Conservation (phyloP, 2,329 filamentous ascomycete species). For the Colletotrichum gigasporum region DNA sequence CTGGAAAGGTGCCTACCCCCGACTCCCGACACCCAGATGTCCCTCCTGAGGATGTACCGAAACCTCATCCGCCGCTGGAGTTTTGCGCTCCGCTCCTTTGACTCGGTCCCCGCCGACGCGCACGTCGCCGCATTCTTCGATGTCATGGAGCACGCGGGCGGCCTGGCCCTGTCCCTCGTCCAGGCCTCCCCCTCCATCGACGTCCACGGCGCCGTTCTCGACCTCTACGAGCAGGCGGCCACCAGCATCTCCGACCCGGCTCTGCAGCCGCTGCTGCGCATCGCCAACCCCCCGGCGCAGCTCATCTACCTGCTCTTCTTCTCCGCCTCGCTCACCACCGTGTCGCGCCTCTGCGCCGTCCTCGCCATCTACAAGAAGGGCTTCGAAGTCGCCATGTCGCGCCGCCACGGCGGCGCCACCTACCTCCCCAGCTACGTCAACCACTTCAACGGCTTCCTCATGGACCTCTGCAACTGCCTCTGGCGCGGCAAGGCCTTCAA, state of each 20-base stretch:
- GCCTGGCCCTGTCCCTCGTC: constrained; percentile 66
- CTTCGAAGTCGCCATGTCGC: constrained; percentile 71
- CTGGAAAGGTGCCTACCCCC: constrained; percentile 51
- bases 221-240: constrained; percentile 74
- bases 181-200: constrained; percentile 58
- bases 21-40: constrained; percentile 59
- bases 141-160: constrained; percentile 60
- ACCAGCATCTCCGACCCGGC: constrained; percentile 62
- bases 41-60: constrained; percentile 74
- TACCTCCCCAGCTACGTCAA: constrained; percentile 71
- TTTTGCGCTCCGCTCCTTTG: constrained; percentile 51
- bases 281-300: constrained; percentile 73
- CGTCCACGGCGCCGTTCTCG: constrained; percentile 67
- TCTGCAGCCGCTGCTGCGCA: constrained; percentile 65
- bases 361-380: constrained; percentile 78
- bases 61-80: constrained; percentile 71
- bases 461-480: constrained; percentile 86
- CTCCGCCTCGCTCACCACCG: constrained; percentile 66
- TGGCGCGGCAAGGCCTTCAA: constrained; percentile 82
- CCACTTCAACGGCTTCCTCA: constrained; percentile 83
- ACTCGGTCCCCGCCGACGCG: constrained; percentile 45
- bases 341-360: constrained; percentile 75
- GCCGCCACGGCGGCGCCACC: constrained; percentile 38
- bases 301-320: constrained; percentile 79
- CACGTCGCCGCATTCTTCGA: constrained; percentile 47